These are phyloP conservation scores for Moesziomyces antarcticus DNA, from an alignment of 1,284 basidiomycete genomes.

Conservation along the genomic window DNA sequence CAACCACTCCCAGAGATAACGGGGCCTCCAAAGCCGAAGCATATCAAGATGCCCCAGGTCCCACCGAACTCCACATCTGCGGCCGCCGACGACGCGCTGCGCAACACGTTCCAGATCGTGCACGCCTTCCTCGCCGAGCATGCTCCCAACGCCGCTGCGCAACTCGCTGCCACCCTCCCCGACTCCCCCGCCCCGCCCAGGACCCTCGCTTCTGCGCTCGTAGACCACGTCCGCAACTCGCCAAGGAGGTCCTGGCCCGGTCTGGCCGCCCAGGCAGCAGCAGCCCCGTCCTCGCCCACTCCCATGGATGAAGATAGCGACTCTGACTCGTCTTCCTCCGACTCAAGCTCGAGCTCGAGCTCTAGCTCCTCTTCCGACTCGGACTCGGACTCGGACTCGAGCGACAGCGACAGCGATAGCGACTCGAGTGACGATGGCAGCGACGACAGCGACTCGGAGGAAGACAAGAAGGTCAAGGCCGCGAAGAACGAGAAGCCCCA, in stretches of 20 bases:
- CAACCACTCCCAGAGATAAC: neutral
- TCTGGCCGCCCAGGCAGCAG: conserved; percentile 5
- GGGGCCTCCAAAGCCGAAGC: neutral
- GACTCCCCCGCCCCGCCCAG: conserved; percentile 26
- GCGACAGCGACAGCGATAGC: conserved; percentile 8
- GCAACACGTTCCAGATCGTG: conserved; percentile 44
- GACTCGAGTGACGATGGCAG: conserved; percentile 2
- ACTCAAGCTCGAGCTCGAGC: conserved; percentile 9
- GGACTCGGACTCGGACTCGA: conserved; percentile 23
- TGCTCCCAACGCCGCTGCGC: conserved; percentile 33
- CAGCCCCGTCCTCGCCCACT: neutral
- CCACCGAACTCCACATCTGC: conserved; percentile 17
- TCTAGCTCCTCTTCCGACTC: conserved; percentile 9
- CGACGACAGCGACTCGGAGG: conserved; percentile 20
- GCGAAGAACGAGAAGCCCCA: conserved; percentile 22
- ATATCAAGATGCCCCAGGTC: conserved; percentile 12
- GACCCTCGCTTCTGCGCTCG: conserved; percentile 38
- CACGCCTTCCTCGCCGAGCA: conserved; percentile 46
- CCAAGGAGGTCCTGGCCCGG: conserved; percentile 42
- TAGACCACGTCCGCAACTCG: conserved; percentile 44
- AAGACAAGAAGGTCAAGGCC: conserved; percentile 36
- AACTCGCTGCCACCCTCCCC: conserved; percentile 30
- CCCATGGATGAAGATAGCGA: conserved; percentile 33
- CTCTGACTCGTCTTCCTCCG: conserved; percentile 9
- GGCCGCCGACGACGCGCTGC: conserved; percentile 28